phyloP scores from a whole-genome alignment of 2,329 filamentous ascomycete species.

The Teratosphaeriaceae sp. region DNA sequence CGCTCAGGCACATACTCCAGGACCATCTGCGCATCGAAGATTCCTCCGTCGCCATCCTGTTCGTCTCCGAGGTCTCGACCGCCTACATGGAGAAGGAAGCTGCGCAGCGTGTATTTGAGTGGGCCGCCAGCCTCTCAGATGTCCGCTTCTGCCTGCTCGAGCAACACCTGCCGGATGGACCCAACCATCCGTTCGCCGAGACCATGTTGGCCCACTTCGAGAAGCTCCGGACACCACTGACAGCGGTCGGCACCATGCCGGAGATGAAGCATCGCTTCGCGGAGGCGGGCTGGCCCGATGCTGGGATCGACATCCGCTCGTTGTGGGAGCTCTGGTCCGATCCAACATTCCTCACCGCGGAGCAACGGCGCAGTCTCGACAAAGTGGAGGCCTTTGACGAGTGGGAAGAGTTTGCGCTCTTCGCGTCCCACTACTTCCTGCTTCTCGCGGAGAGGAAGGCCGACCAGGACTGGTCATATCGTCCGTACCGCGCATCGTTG shows the following conservation, averaged over 20 bases:
- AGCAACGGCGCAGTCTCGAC: constrained; percentile 59
- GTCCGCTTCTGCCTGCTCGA: constrained; percentile 82
- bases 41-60: constrained; percentile 56
- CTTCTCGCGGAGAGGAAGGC: constrained; percentile 53
- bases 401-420: constrained; percentile 90
- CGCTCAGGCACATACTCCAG: constrained; percentile 54
- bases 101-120: constrained; percentile 68
- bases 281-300: constrained; percentile 57
- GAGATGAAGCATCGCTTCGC: constrained; percentile 64
- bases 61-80: constrained; percentile 82
- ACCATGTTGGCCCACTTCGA: constrained; percentile 82
- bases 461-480: constrained; percentile 20
- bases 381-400: constrained; percentile 81
- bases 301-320: constrained; percentile 52
- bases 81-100: constrained; percentile 77
- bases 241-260: constrained; percentile 58
- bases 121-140: constrained; percentile 65
- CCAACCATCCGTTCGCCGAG: constrained; percentile 72
- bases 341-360: constrained; percentile 54
- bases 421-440: constrained; percentile 77
- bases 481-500: constrained; percentile 17
- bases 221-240: constrained; percentile 72
- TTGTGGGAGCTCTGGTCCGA: constrained; percentile 81
- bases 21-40: constrained; percentile 51
- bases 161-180: constrained; percentile 73